Evolutionary conservation across 2,329 filamentous ascomycete species (phyloP).

Genomic region (Fusarium graminum): DNA sequence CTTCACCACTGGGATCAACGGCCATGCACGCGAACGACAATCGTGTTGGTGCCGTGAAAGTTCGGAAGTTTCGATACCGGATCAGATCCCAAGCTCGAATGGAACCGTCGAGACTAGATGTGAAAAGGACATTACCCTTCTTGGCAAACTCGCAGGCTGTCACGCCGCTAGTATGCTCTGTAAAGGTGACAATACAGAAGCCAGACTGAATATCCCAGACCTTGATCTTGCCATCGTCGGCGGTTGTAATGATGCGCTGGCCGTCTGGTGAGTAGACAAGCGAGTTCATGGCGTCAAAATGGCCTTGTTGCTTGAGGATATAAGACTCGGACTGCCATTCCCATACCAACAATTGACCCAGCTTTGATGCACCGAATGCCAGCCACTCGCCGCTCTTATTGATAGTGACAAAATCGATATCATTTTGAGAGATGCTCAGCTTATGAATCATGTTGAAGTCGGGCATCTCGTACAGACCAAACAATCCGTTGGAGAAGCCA

Average conservation of each 20-base stretch:
- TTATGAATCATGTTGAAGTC: conserved; percentile 97
- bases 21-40: conserved; percentile 94
- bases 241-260: conserved; percentile 90
- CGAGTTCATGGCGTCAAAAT: conserved; percentile 95
- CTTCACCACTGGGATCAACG: conserved; percentile 96
- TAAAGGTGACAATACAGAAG: conserved; percentile 98
- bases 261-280: conserved; percentile 94
- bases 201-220: conserved; percentile 97
- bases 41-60: conserved; percentile 92
- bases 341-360: conserved; percentile 97
- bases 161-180: conserved; percentile 93
- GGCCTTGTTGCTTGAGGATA: conserved; percentile 96
- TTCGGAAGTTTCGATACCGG: conserved; percentile 95
- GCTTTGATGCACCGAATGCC: conserved; percentile 93
- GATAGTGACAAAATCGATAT: conserved; percentile 94
- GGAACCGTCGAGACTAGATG: conserved; percentile 92
- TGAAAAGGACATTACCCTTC: conserved; percentile 95
- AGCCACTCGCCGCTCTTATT: conserved; percentile 97
- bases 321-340: conserved; percentile 99
- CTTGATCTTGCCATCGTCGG: conserved; percentile 98
- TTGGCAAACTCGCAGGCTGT: conserved; percentile 96
- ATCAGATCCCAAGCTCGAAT: conserved; percentile 96
- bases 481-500: conserved; percentile 94
- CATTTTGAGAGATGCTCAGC: conserved; percentile 92
- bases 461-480: conserved; percentile 94